Base-by-base conservation (phyloP, 2,329 filamentous ascomycete species). In the Periconia macrospinosa region DNA sequence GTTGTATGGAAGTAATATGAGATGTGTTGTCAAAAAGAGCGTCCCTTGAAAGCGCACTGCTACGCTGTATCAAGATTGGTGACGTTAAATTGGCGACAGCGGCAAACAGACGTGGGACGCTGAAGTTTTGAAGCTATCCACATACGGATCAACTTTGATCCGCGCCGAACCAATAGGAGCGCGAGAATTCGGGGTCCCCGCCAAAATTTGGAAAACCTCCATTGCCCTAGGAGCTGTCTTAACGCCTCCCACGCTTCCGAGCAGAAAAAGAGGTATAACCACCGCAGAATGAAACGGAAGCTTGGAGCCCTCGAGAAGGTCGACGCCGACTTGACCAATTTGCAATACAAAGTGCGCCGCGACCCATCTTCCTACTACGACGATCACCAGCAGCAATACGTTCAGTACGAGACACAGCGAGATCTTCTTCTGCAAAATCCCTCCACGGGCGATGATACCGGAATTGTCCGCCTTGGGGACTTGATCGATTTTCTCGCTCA, bases 401-500 rank as follows among this genome's bases (percentile, higher is more conserved):
- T 88, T 70, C 92, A 96, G 74, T 97, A 97, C 82, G 87, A 92
- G 73, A 88, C 90, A 20, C 90, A 96, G 71, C 86, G 90, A 56
- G 91, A 96, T 69, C 91, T 97, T 63, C 97, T 97, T 76, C 83
- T 96, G 67, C 85, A 89, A 41, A 89, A 91, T 45, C 94, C 94
- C 6, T 81, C 87, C 14, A 88, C 88, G 10, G 88, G 89, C 48
- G 90, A 90, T 51, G 85, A 88, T 65, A 88, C 88, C 44, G 90
- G 91, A 45, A 81, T 93, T 53, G 86, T 94, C 50, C 91, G 91
- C 13, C 89, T 99, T 65, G 88, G 90, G 66, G 92, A 97, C 68
- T 83, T 96, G 62, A 89, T 99, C 65, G 93, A 97, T 69, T 90
- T 99, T 66, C 87, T 97, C 64, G 87, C 92, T 18, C 94, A 99